Percentiles rank a stretch among this genome's conserved stretches.
Evolutionary conservation across 768 basidiomycete species (phyloP).

Genomic region (button mushroom (Agaricus bisporus)): DNA sequence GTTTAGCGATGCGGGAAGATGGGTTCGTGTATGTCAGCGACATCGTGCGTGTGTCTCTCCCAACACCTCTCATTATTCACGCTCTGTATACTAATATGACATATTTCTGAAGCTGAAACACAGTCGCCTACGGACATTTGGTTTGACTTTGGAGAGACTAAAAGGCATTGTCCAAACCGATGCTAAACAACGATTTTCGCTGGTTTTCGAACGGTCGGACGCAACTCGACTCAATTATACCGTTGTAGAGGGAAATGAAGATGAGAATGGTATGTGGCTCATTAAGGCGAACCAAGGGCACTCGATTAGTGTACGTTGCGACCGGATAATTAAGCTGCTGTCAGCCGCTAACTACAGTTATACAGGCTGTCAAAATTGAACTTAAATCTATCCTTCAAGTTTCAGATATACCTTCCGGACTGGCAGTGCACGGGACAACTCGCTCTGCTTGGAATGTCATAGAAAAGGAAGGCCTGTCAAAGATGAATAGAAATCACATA

Average conservation of each 20-base stretch:
- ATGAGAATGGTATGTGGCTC: constrained; percentile 56
- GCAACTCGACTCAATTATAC: constrained; percentile 8
- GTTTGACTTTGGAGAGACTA: constrained; percentile 46
- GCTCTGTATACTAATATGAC: not conserved
- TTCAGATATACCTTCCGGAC: constrained; percentile 56
- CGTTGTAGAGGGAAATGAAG: constrained; percentile 14
- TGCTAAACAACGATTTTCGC: constrained; percentile 58
- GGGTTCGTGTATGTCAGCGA: constrained; percentile 82
- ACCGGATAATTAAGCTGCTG: not conserved
- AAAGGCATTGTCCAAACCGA: constrained; percentile 64
- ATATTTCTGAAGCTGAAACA: not conserved
- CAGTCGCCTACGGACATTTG: constrained; percentile 56
- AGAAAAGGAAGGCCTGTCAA: constrained; percentile 66
- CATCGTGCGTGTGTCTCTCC: constrained; percentile 49
- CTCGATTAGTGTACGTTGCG: constrained; percentile 60
- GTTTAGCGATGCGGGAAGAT: constrained; percentile 70
- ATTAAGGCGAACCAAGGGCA: constrained; percentile 91
- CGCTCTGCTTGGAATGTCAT: constrained; percentile 65
- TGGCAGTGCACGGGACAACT: constrained; percentile 83
- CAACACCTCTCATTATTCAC: not conserved
- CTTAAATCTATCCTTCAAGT: constrained; percentile 50
- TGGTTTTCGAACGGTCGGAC: constrained; percentile 41
- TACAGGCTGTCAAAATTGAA: constrained; percentile 71
- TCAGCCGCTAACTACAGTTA: constrained; percentile 10
- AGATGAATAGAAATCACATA: constrained; percentile 88